phyloP scores from a whole-genome alignment of 352 stramenopile genomes.

The Pseudoperonospora humuli region DNA sequence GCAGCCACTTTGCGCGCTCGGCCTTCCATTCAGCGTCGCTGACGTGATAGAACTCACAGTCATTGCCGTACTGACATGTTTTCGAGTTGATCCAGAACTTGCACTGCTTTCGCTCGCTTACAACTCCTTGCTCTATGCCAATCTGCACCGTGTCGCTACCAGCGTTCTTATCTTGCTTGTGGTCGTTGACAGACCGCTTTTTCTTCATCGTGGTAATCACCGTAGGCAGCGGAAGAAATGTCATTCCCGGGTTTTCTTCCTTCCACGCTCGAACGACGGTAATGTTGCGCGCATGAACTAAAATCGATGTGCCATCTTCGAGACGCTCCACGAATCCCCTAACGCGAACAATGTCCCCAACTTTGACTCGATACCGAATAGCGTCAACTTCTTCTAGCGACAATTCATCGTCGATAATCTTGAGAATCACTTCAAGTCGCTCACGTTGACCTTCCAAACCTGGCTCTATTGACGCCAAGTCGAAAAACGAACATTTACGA shows the following conservation, averaged over 20 bases:
- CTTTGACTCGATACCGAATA: constrained; percentile 53
- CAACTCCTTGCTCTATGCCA: background rate
- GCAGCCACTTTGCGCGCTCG: constrained; percentile 50
- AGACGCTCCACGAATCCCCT: constrained; percentile 51
- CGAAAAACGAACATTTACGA: constrained; percentile 70
- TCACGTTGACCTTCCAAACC: constrained; percentile 13
- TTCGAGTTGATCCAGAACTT: constrained; percentile 85
- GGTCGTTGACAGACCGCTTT: background rate
- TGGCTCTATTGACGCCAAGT: constrained; percentile 35
- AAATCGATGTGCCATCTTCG: constrained; percentile 9
- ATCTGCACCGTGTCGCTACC: background rate
- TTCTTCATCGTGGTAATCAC: constrained; percentile 17
- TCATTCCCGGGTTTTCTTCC: constrained; percentile 36
- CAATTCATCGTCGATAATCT: constrained; percentile 62
- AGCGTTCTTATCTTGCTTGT: background rate
- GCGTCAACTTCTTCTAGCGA: constrained; percentile 50
- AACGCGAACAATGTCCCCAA: constrained; percentile 62
- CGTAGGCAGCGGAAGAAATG: constrained; percentile 53
- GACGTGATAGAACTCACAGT: constrained; percentile 61
- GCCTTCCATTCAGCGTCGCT: constrained; percentile 35
- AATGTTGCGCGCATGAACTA: constrained; percentile 43
- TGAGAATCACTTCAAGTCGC: constrained; percentile 68
- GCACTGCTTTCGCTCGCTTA: constrained; percentile 31
- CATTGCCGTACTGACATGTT: constrained; percentile 54
- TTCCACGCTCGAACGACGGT: constrained; percentile 41